Evolutionary conservation across 1,284 basidiomycete genomes (phyloP), one percentile per base, ranked within the genome.

Genomic region (Ganoderma leucocontextum): DNA sequence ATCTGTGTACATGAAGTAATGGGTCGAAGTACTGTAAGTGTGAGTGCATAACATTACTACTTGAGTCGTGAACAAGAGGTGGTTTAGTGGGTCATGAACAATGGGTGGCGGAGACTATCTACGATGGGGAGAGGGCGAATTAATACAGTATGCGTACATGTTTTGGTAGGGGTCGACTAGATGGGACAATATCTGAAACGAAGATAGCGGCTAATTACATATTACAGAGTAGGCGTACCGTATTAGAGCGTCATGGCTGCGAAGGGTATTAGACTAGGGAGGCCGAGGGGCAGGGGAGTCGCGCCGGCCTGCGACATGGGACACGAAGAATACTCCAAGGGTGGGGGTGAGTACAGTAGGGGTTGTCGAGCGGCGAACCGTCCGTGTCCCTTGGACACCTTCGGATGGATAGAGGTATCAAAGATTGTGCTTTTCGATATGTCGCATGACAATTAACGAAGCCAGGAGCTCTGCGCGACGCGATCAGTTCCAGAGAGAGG

Each of bases 361-460:
- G 19, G 39, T n/a, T 36, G n/a, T 17, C 10, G 17, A 35, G 22
- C 13, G 25, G 10, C 7, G 25, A 53, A 17, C 12, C 22, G 25
- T 33, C 25, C 52, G 29, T 33, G 5, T 53, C 4, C 25, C 5
- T 12, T 33, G 52, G 52, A 22, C 25, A 15, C 25, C 12, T 13
- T 25, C n/a, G 19, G 6, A 10, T 10, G 13, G 8, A 29, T 8
- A 2, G 29, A 33, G 25, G 52, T 44, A 49, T 72, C 75, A 88
- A 65, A 87, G 71, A 55, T 84, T 80, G 72, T 89, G 80, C 62
- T 81, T 79, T n/a, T 78, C 83, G 55, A 91, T 89, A 72, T 90
- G 87, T n/a, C 89, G 83, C 88, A 91, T 88, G 71, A 91, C 86
- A 75, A 85, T 84, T 58, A 90, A 76, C 0, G 89, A 85, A 2